phyloP scores from a whole-genome alignment of 78 protist species.

The Isochrysis galbana region DNA sequence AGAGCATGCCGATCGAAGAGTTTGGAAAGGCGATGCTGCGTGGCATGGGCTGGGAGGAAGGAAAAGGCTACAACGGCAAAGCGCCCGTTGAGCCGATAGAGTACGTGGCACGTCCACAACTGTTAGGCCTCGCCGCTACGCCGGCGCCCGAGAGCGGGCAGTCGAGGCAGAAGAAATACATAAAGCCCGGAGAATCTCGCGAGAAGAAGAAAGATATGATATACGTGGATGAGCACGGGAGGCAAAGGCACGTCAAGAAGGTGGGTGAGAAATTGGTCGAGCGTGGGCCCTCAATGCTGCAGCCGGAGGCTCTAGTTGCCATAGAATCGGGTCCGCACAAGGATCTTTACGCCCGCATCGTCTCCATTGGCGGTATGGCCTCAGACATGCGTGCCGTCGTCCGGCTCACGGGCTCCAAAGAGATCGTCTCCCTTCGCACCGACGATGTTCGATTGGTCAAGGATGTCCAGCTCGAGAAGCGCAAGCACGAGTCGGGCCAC shows the following conservation, averaged over 20 bases:
- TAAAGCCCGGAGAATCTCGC: constrained; percentile 47
- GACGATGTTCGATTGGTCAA: not conserved
- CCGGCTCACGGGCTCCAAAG: not conserved
- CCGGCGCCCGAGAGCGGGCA: not conserved
- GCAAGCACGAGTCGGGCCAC: not conserved
- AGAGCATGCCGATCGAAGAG: constrained; percentile 44
- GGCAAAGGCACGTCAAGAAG: constrained; percentile 8
- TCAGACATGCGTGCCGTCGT: not conserved
- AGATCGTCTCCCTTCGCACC: not conserved
- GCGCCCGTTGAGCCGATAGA: constrained; percentile 30
- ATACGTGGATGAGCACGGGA: constrained; percentile 21
- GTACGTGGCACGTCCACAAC: constrained; percentile 9
- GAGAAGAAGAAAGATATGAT: not conserved
- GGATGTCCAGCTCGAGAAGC: not conserved
- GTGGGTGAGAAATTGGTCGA: constrained; percentile 31
- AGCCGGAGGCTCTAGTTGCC: not conserved
- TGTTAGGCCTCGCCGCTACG: constrained; percentile 35
- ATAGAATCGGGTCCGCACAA: constrained; percentile 13
- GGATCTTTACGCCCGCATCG: not conserved
- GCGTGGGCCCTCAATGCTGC: not conserved
- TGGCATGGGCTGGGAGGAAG: constrained; percentile 55
- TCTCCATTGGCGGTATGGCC: not conserved
- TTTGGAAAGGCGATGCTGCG: constrained; percentile 60
- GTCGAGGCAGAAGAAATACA: no score
- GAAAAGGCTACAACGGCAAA: not conserved